A percentile compares a stretch with the other conserved stretches of the same genome.
phyloP scores from a whole-genome alignment of 164 flowering plant species.

The Amborella trichopoda region DNA sequence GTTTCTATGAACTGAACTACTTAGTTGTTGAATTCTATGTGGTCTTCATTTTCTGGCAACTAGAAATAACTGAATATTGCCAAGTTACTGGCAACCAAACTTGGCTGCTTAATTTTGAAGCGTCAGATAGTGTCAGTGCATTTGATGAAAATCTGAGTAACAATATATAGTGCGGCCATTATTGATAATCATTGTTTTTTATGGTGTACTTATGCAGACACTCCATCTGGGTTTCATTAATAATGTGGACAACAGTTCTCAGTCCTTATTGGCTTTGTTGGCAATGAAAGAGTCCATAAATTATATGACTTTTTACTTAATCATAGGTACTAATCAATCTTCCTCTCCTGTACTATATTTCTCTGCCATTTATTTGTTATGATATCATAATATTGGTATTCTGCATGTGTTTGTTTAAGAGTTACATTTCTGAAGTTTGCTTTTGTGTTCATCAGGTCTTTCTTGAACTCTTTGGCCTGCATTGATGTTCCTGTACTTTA shows the following conservation, averaged over 20 bases:
- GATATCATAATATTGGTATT: too few relatives aligned
- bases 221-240: slow-evolving; percentile 32
- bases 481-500: slow-evolving; percentile 75
- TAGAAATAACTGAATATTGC: too few relatives aligned
- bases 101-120: too few relatives aligned
- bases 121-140: too few relatives aligned
- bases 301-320: slow-evolving; percentile 80
- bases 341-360: neutral
- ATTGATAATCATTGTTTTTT: neutral
- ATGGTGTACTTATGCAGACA: slow-evolving; percentile 33
- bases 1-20: too few relatives aligned
- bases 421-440: too few relatives aligned
- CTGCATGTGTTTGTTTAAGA: too few relatives aligned
- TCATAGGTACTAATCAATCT: slow-evolving; percentile 45
- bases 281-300: slow-evolving; percentile 58
- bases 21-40: too few relatives aligned
- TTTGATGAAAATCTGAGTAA: too few relatives aligned
- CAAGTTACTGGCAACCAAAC: too few relatives aligned
- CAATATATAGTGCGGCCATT: neutral
- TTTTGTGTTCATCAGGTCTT: slow-evolving; percentile 32
- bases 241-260: slow-evolving; percentile 64
- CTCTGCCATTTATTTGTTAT: too few relatives aligned
- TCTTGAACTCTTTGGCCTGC: slow-evolving; percentile 41
- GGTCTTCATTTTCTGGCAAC: too few relatives aligned
- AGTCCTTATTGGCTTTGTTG: slow-evolving; percentile 66